phyloP scores from a whole-genome alignment of 192 early-diverging fungal genomes.

The Globomyces pollinis-pini region DNA sequence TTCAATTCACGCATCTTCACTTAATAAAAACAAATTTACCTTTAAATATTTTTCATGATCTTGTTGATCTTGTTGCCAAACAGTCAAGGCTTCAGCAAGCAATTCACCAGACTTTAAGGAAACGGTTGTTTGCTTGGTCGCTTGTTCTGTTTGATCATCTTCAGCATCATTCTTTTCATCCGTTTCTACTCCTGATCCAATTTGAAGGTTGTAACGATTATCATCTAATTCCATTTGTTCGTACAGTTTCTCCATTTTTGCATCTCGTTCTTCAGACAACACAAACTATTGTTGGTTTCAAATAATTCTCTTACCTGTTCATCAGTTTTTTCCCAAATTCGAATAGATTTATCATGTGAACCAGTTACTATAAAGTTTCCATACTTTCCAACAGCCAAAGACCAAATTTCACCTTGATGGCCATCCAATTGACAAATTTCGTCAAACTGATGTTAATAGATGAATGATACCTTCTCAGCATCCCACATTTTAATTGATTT shows the following conservation, averaged over 20 bases:
- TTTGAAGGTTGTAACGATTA: conserved; percentile 25
- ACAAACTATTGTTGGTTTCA: no score
- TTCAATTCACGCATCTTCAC: conserved; percentile 2
- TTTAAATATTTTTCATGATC: conserved; percentile 20
- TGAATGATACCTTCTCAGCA: conserved; percentile 66
- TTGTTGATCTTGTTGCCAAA: conserved; percentile 74
- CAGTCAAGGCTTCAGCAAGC: conserved; percentile 85
- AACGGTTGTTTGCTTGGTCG: conserved; percentile 83
- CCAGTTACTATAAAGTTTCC: conserved; percentile 82
- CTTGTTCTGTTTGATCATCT: conserved; percentile 47
- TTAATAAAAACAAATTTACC: conserved; percentile 5
- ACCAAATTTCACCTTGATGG: conserved; percentile 92
- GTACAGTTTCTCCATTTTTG: conserved; percentile 84
- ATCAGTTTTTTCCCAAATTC: conserved; percentile 94
- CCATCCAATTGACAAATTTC: conserved; percentile 88
- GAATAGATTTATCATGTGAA: conserved; percentile 89
- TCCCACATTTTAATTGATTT: conserved; percentile 91
- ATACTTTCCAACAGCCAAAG: conserved; percentile 79
- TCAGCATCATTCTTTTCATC: conserved; percentile 28
- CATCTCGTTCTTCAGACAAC: conserved; percentile 92
- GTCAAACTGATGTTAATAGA: conserved; percentile 56
- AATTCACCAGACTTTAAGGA: conserved; percentile 94
- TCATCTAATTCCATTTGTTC: conserved; percentile 59
- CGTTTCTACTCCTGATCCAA: conserved; percentile 37
- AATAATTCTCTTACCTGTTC: no score